phyloP scores from a whole-genome alignment of 371 early-diverging fungal species.

The Mucor sp. region DNA sequence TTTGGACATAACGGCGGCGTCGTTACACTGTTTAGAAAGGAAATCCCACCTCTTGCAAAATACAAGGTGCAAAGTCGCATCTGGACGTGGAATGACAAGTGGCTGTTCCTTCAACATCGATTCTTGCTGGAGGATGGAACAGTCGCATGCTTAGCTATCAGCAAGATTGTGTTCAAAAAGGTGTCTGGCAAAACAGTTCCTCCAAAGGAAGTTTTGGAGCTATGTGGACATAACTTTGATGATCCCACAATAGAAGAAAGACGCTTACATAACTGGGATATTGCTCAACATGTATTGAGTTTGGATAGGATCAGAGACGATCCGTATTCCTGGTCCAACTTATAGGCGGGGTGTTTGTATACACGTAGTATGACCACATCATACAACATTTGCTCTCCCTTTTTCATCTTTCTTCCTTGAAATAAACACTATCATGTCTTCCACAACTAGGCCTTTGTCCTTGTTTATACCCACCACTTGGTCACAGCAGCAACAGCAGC shows the following conservation, averaged over 20 bases:
- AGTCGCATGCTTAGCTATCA: slow-evolving; percentile 35
- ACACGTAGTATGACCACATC: too few relatives aligned
- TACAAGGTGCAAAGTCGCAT: slow-evolving; percentile 57
- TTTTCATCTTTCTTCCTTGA: neutral
- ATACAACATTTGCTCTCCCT: neutral
- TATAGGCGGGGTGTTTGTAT: slow-evolving; percentile 1
- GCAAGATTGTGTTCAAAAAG: slow-evolving; percentile 49
- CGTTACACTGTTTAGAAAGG: slow-evolving; percentile 52
- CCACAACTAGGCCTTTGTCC: slow-evolving; percentile 16
- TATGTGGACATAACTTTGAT: slow-evolving; percentile 38
- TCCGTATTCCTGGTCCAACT: slow-evolving; percentile 24
- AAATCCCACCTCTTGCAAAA: slow-evolving; percentile 53
- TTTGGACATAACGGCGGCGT: slow-evolving; percentile 45
- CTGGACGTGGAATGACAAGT: slow-evolving; percentile 63
- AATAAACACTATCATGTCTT: neutral
- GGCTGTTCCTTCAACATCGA: slow-evolving; percentile 47
- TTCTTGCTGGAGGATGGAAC: slow-evolving; percentile 24
- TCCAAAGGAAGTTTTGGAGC: slow-evolving; percentile 34
- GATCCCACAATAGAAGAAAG: slow-evolving; percentile 29
- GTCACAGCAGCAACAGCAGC: slow-evolving; percentile 12
- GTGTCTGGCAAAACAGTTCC: slow-evolving; percentile 42
- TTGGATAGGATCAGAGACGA: slow-evolving; percentile 27
- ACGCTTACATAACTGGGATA: slow-evolving; percentile 28
- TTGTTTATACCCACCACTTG: slow-evolving; percentile 16
- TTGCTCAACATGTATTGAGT: slow-evolving; percentile 25